Base-by-base conservation (phyloP, 768 basidiomycete species). In the Tulasnella sp. region DNA sequence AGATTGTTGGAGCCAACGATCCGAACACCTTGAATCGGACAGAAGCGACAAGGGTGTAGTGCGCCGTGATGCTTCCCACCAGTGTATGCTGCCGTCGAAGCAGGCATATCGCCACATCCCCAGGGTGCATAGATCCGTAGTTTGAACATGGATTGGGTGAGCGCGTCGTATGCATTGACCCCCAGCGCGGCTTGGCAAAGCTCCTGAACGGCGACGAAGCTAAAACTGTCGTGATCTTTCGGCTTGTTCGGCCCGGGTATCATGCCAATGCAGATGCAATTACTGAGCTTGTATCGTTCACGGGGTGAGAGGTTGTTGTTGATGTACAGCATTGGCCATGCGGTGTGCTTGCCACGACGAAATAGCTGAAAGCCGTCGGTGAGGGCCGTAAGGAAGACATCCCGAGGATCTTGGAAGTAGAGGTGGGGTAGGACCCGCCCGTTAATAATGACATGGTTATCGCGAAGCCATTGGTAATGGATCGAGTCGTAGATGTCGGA, bases 171-270 rank as follows among this genome's bases (percentile, higher is more conserved):
- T 0, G 87, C 76, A 16, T 56, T 24, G n/a, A 71, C 68, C 6
- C 88, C 88, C 19, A 78, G 10, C 0, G 84, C 85, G 0, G 88
- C 84, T 24, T 83, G 74, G 0, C 85, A 39, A 2, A 86, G 80
- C 80, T 89, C 87, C 4, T 87, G 80, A 10, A 86, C 81, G 0
- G 87, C 80, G 0, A 86, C 87, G 38, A 73, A 80, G 0, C 86
- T 82, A 75, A 88, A 89, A 0, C 87, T 87, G 34, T 85, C 84
- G 8, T 87, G 39, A 62, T 87, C 85, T 40, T 85, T 84, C 0
- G 88, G 87, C 62, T 86, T 86, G 19, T 85, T 84, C 0, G 87
- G 88, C 0, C 89, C 87, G 1, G 88, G 89, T 71, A 89, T 87
- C 48, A 88, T 83, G 18, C 87, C 87, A 12, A 87, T 39, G 40